Evolutionary conservation across 352 stramenopile genomes (phyloP), one percentile per base, ranked within the genome.

Genomic region (Pythium utonaiense): DNA sequence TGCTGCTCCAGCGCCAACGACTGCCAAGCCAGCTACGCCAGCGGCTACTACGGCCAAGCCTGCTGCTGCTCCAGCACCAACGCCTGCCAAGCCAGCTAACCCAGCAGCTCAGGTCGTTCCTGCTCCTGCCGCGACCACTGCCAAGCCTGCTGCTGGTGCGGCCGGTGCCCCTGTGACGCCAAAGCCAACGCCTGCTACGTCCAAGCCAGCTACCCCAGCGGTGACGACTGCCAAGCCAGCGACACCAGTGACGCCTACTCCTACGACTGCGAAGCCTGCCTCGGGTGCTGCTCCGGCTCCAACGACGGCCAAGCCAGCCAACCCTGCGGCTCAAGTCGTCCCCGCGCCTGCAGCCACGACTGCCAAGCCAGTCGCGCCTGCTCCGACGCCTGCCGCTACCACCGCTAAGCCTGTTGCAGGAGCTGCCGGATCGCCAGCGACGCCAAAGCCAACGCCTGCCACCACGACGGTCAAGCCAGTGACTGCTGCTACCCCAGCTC

Each of bases 151-250:
- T 19, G 42, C 7, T 17, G 36, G 36, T 44, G 36, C 36, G 13
- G 36, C 36, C 13, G 36, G 36, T 44, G 36, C 36, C 12, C 42
- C 42, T 1, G 21, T 31, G 17, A 14, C 21, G 9, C 42, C 42
- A 12, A 50, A 50, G 42, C 42, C 42, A 50, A 50, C 42, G 42
- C 24, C 42, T 27, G 42, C 42, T 19, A 27, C 42, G 42, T 31
- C 42, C 14, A 50, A 50, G 42, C 21, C 42, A 50, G 24, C 19
- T 19, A 27, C 42, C 1, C 21, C 42, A 13, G 21, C 42, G 36
- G 36, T 17, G 2, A 44, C 36, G 14, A 16, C 36, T 19, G 36
- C 36, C 3, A 44, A 44, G 47, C 47, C 47, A 53, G 47, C 27
- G 4, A 28, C 49, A 7, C 17, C 28, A 14, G 22, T 28, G 5